Conservation (phyloP, 345 rosid genomes). For the Bruguiera parviflora region DNA sequence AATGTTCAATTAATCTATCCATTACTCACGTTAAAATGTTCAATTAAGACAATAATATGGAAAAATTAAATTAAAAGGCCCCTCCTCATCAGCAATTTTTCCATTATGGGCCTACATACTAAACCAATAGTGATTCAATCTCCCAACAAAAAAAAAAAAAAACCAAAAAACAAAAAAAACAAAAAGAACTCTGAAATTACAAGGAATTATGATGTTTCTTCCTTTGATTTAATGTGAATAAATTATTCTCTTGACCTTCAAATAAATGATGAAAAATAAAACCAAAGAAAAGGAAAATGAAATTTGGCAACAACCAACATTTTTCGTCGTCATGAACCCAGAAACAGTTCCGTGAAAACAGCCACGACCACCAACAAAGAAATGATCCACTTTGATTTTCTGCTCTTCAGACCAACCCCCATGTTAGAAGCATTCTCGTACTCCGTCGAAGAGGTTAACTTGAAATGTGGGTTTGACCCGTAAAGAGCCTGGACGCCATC, state of each 20-base stretch:
- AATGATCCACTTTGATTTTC: conserved; percentile 29
- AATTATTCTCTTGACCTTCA: not conserved
- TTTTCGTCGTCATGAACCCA: not conserved
- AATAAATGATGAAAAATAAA: not conserved
- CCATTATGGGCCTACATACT: too few relatives aligned
- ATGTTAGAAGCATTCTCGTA: conserved; percentile 51
- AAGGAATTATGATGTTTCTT: not conserved
- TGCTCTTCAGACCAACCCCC: conserved; percentile 14
- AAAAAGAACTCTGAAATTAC: not conserved
- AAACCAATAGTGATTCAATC: not conserved
- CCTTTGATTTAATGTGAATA: not conserved
- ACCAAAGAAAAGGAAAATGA: not conserved
- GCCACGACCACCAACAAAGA: conserved; percentile 29
- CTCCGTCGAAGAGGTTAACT: conserved; percentile 49
- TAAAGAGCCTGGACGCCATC: conserved; percentile 72
- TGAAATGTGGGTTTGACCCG: conserved; percentile 73
- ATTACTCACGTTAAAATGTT: too few relatives aligned
- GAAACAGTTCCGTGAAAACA: conserved; percentile 20
- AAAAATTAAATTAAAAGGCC: too few relatives aligned
- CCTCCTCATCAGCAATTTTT: too few relatives aligned
- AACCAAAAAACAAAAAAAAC: not conserved
- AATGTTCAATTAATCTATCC: too few relatives aligned
- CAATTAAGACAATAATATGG: too few relatives aligned
- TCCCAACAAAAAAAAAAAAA: not conserved
- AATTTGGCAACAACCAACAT: not conserved